Evolutionary conservation across 768 basidiomycete species (phyloP), one percentile per base, ranked within the genome.

Genomic region (Leccinellum albellum): DNA sequence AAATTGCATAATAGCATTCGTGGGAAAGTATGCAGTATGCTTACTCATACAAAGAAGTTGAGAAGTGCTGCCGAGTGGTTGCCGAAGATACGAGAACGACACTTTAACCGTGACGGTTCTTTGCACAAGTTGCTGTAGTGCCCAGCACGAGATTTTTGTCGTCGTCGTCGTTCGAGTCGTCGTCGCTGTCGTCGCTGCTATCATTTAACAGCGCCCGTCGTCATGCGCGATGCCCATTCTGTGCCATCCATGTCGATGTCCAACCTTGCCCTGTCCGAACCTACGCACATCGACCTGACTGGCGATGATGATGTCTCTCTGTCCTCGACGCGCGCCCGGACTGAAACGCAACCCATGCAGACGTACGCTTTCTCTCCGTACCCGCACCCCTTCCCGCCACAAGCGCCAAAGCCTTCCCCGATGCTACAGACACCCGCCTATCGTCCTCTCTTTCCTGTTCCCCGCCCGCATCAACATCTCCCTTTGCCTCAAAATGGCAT

Each of bases 231-330:
- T 70, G 61, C 60, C 52, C 51, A 71, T 54, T 35, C 70, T 23
- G 55, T 61, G 2, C 66, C 66, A 10, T 67, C 66, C 67, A 72
- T 74, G 49, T 73, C 77, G 29, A 56, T 76, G 54, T 74, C 74
- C 10, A 67, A 58, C 65, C 62, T 67, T 9, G 69, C 73, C 21
- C 71, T 76, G 58, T 72, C 73, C 56, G 76, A 78, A 61, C 74
- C 79, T 14, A 76, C 81, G 63, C 82, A 79, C 62, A 89, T 89
- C 69, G 88, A 89, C 76, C 78, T 89, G 59, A 89, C 86, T 24
- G 74, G 76, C 59, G 87, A 87, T 72, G 86, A 88, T 70, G 86
- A 87, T 65, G 82, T 82, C 64, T 54, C 61, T 20, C 58, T 37
- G 14, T 59, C 64, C 42, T 50, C 56, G 15, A 57, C 60, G 62